These are phyloP conservation scores for Kwoniella sp. DNA, from an alignment of 768 basidiomycete genomes.

Conservation along the genomic window DNA sequence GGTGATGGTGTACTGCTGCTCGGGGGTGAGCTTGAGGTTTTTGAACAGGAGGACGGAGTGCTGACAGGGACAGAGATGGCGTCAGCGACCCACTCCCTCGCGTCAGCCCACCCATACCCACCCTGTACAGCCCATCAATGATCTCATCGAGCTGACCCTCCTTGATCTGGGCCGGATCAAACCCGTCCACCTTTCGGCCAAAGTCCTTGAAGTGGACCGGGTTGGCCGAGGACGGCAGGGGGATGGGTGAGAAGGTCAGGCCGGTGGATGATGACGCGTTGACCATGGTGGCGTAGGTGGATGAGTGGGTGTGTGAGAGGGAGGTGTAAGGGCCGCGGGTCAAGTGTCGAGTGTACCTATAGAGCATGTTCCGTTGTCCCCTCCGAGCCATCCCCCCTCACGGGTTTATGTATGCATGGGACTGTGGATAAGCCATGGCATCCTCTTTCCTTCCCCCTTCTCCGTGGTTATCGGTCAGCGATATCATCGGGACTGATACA, in stretches of 20 bases:
- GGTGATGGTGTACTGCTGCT: slow-evolving; percentile 78
- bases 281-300: neutral
- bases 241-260: slow-evolving; percentile 54
- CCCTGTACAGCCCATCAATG: slow-evolving; percentile 71
- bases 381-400: no score
- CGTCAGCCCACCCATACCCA: no score
- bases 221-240: slow-evolving; percentile 70
- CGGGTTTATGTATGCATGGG: no score
- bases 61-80: slow-evolving; percentile 50
- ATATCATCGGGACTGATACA: no score
- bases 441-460: no score
- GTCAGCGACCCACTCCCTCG: no score
- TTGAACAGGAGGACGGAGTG: slow-evolving; percentile 72
- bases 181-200: slow-evolving; percentile 70
- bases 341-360: no score
- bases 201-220: slow-evolving; percentile 64
- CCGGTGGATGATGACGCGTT: slow-evolving; percentile 5
- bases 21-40: slow-evolving; percentile 64
- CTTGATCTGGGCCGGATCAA: slow-evolving; percentile 60
- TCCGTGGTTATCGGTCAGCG: no score
- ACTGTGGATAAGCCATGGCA: no score
- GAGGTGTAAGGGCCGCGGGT: no score
- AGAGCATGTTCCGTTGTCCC: no score
- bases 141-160: slow-evolving; percentile 65
- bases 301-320: neutral